Base-by-base conservation (phyloP, 1,139 yeast genomes). In the Sugiyamaella neomexicana region DNA sequence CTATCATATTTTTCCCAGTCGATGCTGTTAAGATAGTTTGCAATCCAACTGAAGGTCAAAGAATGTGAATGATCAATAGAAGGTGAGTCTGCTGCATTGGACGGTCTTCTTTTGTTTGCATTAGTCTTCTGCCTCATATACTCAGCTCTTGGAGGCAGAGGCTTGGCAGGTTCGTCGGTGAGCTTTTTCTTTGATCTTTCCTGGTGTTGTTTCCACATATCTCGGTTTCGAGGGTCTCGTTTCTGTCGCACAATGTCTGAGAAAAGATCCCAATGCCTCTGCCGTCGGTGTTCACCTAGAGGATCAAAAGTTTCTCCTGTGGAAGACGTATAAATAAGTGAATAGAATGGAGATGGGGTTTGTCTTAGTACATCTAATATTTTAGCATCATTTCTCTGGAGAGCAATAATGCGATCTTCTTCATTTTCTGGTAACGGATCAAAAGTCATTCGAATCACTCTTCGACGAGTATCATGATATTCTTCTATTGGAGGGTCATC, bases 371-470 rank as follows among this genome's bases (percentile, higher is more conserved):
- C 55, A 5, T 58, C 61, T 29, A 67, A 68, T 7, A 83, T 62
- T 55, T 77, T 69, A 51, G 75, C 77, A 67, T 88, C 95, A 57
- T 81, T 76, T 13, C 71, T 66, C 23, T 58, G 57, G 45, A 79
- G 60, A 6, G 72, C 69, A 25, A 67, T 65, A 1, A 62, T 62
- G 42, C 80, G 65, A 9, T 55, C 55, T 15, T 47, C 46, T 8
- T 68, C 68, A 0, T 68, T 64, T 6, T 59, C 65, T 0, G 86
- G 83, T 17, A 85, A 68, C 38, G 72, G 75, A 13, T 80, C 78
- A 53, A 85, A 75, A 32, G 80, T 74, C 9, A 88, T 71, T 25
- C 76, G 69, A 17, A 89, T 81, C 3, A 86, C 77, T 55, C 95
- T 75, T 27, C 77, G 81, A 20, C 80, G 71, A 0, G 81, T 74